phyloP scores from a whole-genome alignment of 108 stramenopile species.

The Cyclotella atomus region DNA sequence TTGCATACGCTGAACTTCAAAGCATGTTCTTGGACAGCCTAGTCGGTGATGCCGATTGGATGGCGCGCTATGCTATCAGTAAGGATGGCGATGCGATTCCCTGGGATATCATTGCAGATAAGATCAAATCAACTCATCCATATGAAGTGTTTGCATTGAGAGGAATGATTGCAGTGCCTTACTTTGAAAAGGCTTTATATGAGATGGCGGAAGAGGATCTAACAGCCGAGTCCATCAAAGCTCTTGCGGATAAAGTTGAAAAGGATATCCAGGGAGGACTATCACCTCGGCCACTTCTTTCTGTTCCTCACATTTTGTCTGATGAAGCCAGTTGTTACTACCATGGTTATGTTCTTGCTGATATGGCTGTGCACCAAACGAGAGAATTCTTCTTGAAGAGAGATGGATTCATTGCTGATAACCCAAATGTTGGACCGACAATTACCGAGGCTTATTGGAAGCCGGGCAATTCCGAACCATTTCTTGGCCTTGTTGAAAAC shows the following conservation, averaged over 20 bases:
- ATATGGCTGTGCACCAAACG: constrained; percentile 84
- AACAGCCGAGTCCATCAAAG: constrained; percentile 59
- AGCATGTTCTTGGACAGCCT: constrained; percentile 75
- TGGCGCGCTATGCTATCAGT: constrained; percentile 64
- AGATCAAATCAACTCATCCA: constrained; percentile 70
- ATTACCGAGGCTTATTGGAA: constrained; percentile 65
- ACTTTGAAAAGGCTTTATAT: constrained; percentile 80
- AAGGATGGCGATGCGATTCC: constrained; percentile 61
- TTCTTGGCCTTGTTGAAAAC: constrained; percentile 68
- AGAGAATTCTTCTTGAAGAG: constrained; percentile 63
- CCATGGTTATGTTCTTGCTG: constrained; percentile 73
- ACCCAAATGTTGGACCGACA: constrained; percentile 70
- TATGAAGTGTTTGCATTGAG: constrained; percentile 55
- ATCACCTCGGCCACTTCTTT: constrained; percentile 61
- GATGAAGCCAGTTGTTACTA: constrained; percentile 77
- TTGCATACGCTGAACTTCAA: constrained; percentile 75
- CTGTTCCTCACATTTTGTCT: constrained; percentile 70
- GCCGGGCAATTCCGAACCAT: constrained; percentile 68
- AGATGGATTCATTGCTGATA: constrained; percentile 70
- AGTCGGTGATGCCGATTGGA: constrained; percentile 77
- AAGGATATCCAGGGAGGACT: constrained; percentile 70
- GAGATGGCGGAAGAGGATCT: constrained; percentile 69
- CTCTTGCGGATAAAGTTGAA: constrained; percentile 68
- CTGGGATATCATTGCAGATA: constrained; percentile 67
- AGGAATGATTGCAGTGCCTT: constrained; percentile 69